A percentile compares a stretch with the other conserved stretches of the same genome.
These are phyloP conservation scores for Endotrypanum monterogeii DNA, from an alignment of 208 protist genomes.

Conservation along the genomic window DNA sequence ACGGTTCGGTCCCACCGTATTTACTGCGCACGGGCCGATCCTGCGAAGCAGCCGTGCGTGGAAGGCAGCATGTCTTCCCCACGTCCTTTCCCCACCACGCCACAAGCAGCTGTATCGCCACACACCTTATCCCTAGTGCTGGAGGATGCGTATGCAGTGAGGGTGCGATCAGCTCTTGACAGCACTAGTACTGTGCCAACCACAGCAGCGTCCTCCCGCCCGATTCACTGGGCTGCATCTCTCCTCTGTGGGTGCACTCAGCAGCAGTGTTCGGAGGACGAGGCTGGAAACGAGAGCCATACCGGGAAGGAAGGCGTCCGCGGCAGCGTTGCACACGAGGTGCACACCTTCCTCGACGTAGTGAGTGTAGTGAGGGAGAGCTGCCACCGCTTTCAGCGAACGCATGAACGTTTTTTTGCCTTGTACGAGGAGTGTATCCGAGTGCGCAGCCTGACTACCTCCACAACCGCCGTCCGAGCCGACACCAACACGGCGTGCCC, in stretches of 20 bases:
- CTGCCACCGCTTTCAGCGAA: constrained; percentile 46
- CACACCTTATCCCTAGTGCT: constrained; percentile 36
- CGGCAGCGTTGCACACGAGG: neutral
- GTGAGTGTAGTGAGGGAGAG: constrained; percentile 50
- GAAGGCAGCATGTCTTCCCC: neutral
- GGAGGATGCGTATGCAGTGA: constrained; percentile 52
- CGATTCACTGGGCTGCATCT: constrained; percentile 18
- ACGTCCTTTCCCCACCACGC: neutral
- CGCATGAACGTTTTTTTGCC: constrained; percentile 27
- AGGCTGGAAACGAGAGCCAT: neutral
- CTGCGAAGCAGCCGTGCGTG: constrained; percentile 8
- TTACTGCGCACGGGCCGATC: constrained; percentile 36
- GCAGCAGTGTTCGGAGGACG: neutral
- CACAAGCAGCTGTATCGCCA: constrained; percentile 28
- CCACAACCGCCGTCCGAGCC: neutral
- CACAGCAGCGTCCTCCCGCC: neutral
- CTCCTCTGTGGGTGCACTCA: constrained; percentile 8
- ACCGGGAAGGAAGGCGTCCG: neutral
- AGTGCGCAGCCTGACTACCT: no score
- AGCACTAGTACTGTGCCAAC: neutral
- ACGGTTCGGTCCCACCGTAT: constrained; percentile 65
- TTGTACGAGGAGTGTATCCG: constrained; percentile 16
- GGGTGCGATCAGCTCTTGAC: neutral
- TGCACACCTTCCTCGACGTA: constrained; percentile 42
- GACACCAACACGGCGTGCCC: neutral